These are phyloP conservation scores for Inonotus hispidus DNA, from an alignment of 1,284 basidiomycete species.

Conservation along the genomic window DNA sequence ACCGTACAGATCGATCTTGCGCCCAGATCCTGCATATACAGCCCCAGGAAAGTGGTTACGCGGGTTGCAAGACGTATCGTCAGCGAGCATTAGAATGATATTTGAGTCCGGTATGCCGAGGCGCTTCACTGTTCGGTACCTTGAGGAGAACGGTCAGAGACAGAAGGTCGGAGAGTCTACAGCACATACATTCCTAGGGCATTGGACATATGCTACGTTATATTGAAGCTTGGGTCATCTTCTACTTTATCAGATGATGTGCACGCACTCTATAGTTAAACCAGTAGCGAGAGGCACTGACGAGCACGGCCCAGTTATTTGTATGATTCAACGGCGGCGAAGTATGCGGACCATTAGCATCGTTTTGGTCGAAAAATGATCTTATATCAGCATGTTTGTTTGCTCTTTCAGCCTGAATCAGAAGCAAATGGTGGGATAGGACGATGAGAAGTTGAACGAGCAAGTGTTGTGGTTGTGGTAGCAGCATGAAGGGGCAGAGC, in stretches of 20 bases:
- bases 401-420: too few species aligned
- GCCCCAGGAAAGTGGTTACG: slow-evolving; percentile 90
- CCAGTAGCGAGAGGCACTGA: slow-evolving; percentile 94
- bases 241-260: not conserved
- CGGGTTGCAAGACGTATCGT: slow-evolving; percentile 92
- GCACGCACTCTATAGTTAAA: slow-evolving; percentile 91
- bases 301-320: slow-evolving; percentile 98
- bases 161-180: not conserved
- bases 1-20: slow-evolving; percentile 87
- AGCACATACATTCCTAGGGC: not conserved
- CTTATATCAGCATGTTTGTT: not conserved
- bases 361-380: not conserved
- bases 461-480: too few species aligned
- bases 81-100: slow-evolving; percentile 98
- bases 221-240: too few species aligned
- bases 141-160: slow-evolving; percentile 26
- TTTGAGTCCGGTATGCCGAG: slow-evolving; percentile 97
- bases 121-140: slow-evolving; percentile 97
- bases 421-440: too few species aligned
- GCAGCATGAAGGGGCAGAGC: too few species aligned
- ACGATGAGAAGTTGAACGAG: too few species aligned
- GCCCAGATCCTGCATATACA: slow-evolving; percentile 81
- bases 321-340: slow-evolving; percentile 52
- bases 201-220: slow-evolving; percentile 8
- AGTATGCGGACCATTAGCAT: too few species aligned